These are phyloP conservation scores for Ambrosia hybrid DNA, from an alignment of 140 eudicot species.

Conservation along the genomic window DNA sequence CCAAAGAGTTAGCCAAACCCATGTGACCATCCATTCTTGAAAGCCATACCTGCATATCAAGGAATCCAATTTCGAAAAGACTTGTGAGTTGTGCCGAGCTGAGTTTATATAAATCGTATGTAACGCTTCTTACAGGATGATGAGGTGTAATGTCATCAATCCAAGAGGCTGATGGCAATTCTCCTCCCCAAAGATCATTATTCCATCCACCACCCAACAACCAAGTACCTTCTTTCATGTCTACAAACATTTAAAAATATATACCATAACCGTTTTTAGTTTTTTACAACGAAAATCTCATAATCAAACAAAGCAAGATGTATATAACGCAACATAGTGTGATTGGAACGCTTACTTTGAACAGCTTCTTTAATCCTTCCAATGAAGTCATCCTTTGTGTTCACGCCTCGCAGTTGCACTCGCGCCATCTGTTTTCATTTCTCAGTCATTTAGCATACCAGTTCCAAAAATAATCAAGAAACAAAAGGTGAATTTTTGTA, in stretches of 20 bases:
- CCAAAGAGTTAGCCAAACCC: conserved; percentile 89
- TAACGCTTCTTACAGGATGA: conserved; percentile 64
- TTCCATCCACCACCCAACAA: conserved; percentile 98
- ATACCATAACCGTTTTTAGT: conserved; percentile 8
- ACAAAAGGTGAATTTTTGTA: conserved; percentile 12
- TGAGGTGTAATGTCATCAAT: conserved; percentile 77
- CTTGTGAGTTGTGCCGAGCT: background rate
- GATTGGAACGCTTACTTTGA: conserved; percentile 48
- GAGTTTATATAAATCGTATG: conserved; percentile 10
- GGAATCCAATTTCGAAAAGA: background rate
- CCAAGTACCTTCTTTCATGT: conserved; percentile 74
- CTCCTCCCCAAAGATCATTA: conserved; percentile 97
- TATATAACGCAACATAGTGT: background rate
- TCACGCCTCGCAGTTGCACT: conserved; percentile 63
- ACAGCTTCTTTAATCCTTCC: conserved; percentile 58
- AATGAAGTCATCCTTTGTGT: conserved; percentile 55
- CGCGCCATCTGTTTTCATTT: conserved; percentile 64
- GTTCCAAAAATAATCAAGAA: background rate
- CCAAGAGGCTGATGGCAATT: conserved; percentile 82
- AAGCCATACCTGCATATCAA: conserved; percentile 72
- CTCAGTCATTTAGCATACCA: conserved; percentile 20
- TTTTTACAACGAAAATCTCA: background rate
- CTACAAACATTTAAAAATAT: conserved; percentile 29
- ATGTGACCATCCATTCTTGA: conserved; percentile 98
- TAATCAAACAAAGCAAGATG: conserved; percentile 15